Evolutionary conservation across 768 basidiomycete species (phyloP), one percentile per base, ranked within the genome.

Genomic region (Exsudoporus frostii): DNA sequence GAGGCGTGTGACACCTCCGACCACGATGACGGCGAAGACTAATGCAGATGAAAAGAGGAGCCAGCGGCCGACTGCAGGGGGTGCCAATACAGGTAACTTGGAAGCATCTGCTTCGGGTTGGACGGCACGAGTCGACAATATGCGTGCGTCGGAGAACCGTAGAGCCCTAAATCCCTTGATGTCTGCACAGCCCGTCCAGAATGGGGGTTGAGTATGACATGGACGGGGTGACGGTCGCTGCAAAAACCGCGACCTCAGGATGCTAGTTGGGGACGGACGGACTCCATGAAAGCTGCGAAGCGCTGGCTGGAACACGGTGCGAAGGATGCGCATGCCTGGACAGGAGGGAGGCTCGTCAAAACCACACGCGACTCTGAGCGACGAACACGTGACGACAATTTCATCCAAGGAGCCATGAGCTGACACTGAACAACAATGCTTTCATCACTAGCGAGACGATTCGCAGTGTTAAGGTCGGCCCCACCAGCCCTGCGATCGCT

Each of bases 1-100:
- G 54, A 99, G 81, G 39, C 97, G 88, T 3, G 97, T 99, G 54
- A 99, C 81, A 9, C 96, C 97, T 27, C 97, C 97, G 5, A 99
- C 90, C 48, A 98, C 87, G 62, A 98, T 85, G 66, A 99, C 91
- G 19, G 85, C 86, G 59, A 98, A 88, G 22, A 96, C 92, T 30
- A 99, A 75, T 5, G 82, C 83, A 1, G 93, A 89, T 15, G 92
- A 95, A 46, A 80, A 67, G 64, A 95, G 78, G 17, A 99, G 82
- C 93, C 96, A 98, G 53, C 79, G 76, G 7, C 86, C 89, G 11
- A 96, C 89, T 7, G 81, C 73, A 0, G 84, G 85, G 7, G 85
- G 73, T 5, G 90, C 78, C 17, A 91, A 77, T 9, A 83, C 71
- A 0, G 84, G 86, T 3, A 82, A 65, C 41, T 64, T 71, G 17